These are phyloP conservation scores for Pyrrhoderma lamaoense DNA, from an alignment of 1,284 basidiomycete genomes.

Conservation along the genomic window DNA sequence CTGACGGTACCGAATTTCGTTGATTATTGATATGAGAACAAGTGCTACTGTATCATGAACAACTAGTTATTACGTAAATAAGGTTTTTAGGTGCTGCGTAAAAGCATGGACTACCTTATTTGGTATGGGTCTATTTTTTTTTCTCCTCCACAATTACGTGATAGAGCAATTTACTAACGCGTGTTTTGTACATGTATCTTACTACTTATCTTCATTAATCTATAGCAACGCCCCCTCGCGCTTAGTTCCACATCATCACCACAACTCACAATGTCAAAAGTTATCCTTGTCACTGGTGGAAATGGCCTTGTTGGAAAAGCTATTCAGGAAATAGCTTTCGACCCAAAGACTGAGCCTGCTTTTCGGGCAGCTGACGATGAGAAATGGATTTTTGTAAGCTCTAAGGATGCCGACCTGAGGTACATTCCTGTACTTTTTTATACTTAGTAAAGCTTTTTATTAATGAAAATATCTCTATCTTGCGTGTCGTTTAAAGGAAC, in stretches of 20 bases:
- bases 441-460: too few species aligned
- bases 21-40: too few species aligned
- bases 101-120: too few species aligned
- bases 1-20: too few species aligned
- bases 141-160: neutral
- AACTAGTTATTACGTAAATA: too few species aligned
- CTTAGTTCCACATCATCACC: neutral
- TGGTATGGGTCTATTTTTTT: neutral
- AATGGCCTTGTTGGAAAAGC: constrained; percentile 81
- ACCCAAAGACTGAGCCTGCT: constrained; percentile 45
- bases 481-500: constrained; percentile 1
- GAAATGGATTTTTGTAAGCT: constrained; percentile 77
- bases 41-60: too few species aligned
- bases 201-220: neutral
- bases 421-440: too few species aligned
- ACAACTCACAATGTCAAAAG: constrained; percentile 22
- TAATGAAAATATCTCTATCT: too few species aligned
- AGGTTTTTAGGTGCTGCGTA: too few species aligned
- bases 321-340: constrained; percentile 72
- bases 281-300: constrained; percentile 78
- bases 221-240: neutral
- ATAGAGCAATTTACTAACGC: neutral
- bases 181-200: neutral
- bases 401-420: constrained; percentile 74
- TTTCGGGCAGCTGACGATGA: constrained; percentile 67